phyloP scores from a whole-genome alignment of 2,329 filamentous ascomycete genomes.

The Tolypocladium sp. region DNA sequence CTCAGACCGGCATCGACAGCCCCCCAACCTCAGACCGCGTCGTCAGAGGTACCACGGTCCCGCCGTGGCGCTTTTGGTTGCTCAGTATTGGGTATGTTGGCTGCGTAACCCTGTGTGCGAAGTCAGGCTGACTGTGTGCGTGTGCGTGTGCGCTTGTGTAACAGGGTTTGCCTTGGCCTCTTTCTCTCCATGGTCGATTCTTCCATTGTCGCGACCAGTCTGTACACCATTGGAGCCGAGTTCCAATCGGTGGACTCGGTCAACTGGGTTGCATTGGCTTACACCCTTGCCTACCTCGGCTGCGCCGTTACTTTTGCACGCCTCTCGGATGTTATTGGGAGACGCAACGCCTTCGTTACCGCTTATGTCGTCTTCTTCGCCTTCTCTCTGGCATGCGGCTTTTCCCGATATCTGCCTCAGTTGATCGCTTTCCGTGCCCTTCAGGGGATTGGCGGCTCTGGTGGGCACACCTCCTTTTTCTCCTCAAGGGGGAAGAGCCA shows the following conservation, averaged over 20 bases:
- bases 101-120: not conserved
- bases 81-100: conserved; percentile 21
- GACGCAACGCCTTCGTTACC: conserved; percentile 38
- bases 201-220: conserved; percentile 49
- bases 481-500: not conserved
- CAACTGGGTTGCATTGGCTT: conserved; percentile 47
- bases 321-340: conserved; percentile 44
- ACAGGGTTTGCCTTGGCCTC: conserved; percentile 40
- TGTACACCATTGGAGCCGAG: conserved; percentile 45
- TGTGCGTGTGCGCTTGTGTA: not conserved
- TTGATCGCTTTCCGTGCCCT: conserved; percentile 39
- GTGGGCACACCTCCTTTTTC: conserved; percentile 15
- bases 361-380: conserved; percentile 44
- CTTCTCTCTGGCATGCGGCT: conserved; percentile 47
- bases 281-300: conserved; percentile 47
- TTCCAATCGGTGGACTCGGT: conserved; percentile 34
- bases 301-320: conserved; percentile 47
- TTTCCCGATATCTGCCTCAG: conserved; percentile 22
- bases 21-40: not conserved
- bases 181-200: conserved; percentile 51
- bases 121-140: not conserved
- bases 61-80: conserved; percentile 22
- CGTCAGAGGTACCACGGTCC: conserved; percentile 9
- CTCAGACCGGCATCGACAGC: not conserved
- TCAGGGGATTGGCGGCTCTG: conserved; percentile 43